These are phyloP conservation scores for Neodidymelliopsis sp. DNA, from an alignment of 2,329 filamentous ascomycete species.

Conservation along the genomic window DNA sequence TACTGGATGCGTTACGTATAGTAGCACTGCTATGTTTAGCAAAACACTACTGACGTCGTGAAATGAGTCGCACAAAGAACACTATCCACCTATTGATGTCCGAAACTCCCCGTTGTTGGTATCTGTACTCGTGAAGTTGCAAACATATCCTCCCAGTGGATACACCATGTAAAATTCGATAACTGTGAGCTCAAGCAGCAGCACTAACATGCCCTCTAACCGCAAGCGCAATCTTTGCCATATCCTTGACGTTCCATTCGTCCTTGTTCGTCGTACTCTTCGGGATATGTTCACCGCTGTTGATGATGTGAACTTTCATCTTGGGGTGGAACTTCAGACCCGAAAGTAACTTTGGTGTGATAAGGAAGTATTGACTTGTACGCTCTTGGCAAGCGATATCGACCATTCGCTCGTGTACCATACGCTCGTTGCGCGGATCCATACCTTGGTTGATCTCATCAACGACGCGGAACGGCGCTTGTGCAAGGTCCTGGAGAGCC, in stretches of 20 bases:
- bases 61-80: conserved; percentile 3
- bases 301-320: conserved; percentile 94
- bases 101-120: conserved; percentile 10
- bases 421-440: conserved; percentile 97
- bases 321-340: conserved; percentile 85
- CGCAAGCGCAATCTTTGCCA: conserved; percentile 46
- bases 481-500: conserved; percentile 92
- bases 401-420: conserved; percentile 98
- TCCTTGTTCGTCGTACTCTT: conserved; percentile 41
- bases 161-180: background rate
- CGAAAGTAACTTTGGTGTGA: conserved; percentile 92
- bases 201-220: conserved; percentile 32
- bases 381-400: conserved; percentile 89
- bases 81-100: background rate
- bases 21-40: conserved; percentile 10
- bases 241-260: conserved; percentile 53
- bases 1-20: conserved; percentile 3
- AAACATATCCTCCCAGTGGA: background rate
- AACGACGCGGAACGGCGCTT: conserved; percentile 95
- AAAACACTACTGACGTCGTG: conserved; percentile 5
- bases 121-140: conserved; percentile 7
- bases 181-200: conserved; percentile 20
- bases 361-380: conserved; percentile 87
- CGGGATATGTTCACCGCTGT: conserved; percentile 76
- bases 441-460: conserved; percentile 99